These are phyloP conservation scores for Magnusiomyces clavatus DNA, from an alignment of 1,139 yeast species.

Conservation along the genomic window DNA sequence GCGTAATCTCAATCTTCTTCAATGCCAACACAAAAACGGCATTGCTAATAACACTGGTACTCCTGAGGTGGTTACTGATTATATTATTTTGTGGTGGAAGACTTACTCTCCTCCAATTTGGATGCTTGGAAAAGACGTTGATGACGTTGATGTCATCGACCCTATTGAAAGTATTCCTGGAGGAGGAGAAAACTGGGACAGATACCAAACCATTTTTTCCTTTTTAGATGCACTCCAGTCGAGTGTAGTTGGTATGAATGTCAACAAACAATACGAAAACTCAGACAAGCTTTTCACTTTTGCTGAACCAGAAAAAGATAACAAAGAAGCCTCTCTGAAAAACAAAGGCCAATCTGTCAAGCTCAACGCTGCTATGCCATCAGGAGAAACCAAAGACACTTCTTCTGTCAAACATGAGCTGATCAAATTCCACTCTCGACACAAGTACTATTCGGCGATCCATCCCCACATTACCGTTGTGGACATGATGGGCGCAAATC, in stretches of 20 bases:
- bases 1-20: no score
- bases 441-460: conserved; percentile 5
- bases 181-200: conserved; percentile 29
- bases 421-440: background rate
- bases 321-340: background rate
- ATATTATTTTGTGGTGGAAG: conserved; percentile 75
- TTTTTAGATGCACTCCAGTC: conserved; percentile 23
- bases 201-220: conserved; percentile 32
- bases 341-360: background rate
- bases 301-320: background rate
- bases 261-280: background rate
- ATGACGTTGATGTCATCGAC: conserved; percentile 22
- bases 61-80: background rate
- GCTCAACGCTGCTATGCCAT: background rate
- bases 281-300: no score
- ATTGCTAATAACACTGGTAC: no score
- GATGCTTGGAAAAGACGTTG: conserved; percentile 46
- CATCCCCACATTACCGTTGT: conserved; percentile 27
- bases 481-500: conserved; percentile 53
- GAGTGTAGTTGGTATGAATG: background rate
- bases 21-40: no score
- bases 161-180: conserved; percentile 20
- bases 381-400: background rate
- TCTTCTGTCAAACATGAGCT: background rate
- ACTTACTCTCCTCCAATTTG: conserved; percentile 92